Base-by-base conservation (phyloP, 306 rosid species). In the Sicyos edulis region DNA sequence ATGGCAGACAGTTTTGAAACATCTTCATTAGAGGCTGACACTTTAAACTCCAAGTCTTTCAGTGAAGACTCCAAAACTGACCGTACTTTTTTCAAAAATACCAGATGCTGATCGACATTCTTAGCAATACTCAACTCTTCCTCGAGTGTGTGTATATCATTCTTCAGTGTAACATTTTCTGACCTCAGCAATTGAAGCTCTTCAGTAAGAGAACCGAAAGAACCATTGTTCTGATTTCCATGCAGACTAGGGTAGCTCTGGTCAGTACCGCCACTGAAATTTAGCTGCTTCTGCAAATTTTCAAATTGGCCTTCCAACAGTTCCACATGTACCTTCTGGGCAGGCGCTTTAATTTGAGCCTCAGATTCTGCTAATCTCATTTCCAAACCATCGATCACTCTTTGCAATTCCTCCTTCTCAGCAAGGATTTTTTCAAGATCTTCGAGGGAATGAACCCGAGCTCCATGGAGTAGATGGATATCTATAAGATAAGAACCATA, bases 341-440 rank as follows among this genome's bases (percentile, higher is more conserved):
- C 75, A 37, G 92, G 88, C 69, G 79, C 91, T 79, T 81, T 71
- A 70, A 87, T 88, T 66, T 52, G 78, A 0, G 86, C 86, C 73
- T 93, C 92, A 51, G 96, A 86, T 75, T 93, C 96, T 11, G 92
- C 92, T 81, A 93, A 77, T 78, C 75, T 91, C 86, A 61, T 79
- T 71, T 86, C 96, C 82, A 93, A 75, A 78, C 22, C 66, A 65
- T 83, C 85, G 50, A 93, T 86, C 80, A 91, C 91, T 72, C 82
- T 84, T 80, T 85, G 96, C 77, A 93, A 82, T 22, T 80, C 76
- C 78, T 88, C 84, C 84, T 93, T 93, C 82, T 93, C 99, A 10
- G 82, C 40, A 19, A 86, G 80, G 86, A 88, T 80, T 78, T 80
- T 91, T 56, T 87, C 97, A 78, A 89, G 88, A 76, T 93, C 91